Percentiles rank a stretch among this genome's conserved stretches.
These are phyloP conservation scores for Arabidopsis thaliana DNA, from an alignment of 345 rosid genomes.

Conservation along the genomic window TAIR10.1 NC_003076.8:23543001-23543500, in stretches of 20 bases:
- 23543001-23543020: conserved; percentile 30
- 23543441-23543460: not conserved
- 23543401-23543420: conserved; percentile 20
- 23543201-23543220: conserved; percentile 31
- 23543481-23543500: not conserved
- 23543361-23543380: conserved; percentile 10
- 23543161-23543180: not conserved
- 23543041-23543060: conserved; percentile 49
- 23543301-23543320: conserved; percentile 33
- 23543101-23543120: conserved; percentile 25
- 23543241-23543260: conserved; percentile 33
- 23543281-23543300: conserved; percentile 27
- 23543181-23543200: conserved; percentile 2
- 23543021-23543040: conserved; percentile 19
- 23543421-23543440: conserved; percentile 30
- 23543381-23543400: not conserved
- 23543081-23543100: conserved; percentile 54
- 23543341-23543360: conserved; percentile 13
- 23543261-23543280: conserved; percentile 11
- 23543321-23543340: conserved; percentile 34
- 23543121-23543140: conserved; percentile 11
- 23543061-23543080: conserved; percentile 53
- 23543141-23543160: not conserved
- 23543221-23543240: conserved; percentile 39
- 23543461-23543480: not conserved